Conservation (phyloP, 2,329 filamentous ascomycete genomes). For the Calonectria multiphialidica region DNA sequence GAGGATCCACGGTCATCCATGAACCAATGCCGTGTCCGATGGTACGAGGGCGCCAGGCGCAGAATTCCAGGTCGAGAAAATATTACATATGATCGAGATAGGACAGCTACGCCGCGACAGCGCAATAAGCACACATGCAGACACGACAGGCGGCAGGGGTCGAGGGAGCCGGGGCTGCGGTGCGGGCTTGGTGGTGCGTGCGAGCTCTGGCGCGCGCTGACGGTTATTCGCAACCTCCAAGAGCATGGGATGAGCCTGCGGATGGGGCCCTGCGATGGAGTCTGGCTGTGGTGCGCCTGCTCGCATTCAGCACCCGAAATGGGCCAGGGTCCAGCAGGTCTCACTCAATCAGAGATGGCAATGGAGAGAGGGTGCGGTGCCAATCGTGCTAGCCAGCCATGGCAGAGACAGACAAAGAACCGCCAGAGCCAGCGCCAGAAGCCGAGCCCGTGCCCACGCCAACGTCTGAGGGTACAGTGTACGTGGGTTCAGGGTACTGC, state of each 20-base stretch:
- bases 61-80: background rate
- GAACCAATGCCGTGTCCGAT: background rate
- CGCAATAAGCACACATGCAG: slow-evolving; percentile 9
- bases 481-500: slow-evolving; percentile 42
- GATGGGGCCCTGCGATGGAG: background rate
- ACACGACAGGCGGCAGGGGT: slow-evolving; percentile 12
- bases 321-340: slow-evolving; percentile 9
- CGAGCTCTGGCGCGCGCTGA: slow-evolving; percentile 7
- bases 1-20: slow-evolving; percentile 8
- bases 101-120: background rate
- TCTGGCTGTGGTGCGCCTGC: background rate
- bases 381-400: background rate
- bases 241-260: slow-evolving; percentile 3
- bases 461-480: slow-evolving; percentile 34
- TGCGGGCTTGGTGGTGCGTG: slow-evolving; percentile 11
- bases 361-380: background rate
- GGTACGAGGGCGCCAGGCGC: background rate
- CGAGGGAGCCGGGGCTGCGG: slow-evolving; percentile 1
- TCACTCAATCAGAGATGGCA: background rate
- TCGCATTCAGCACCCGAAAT: slow-evolving; percentile 21
- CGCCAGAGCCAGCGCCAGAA: slow-evolving; percentile 3
- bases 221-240: background rate
- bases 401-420: background rate
- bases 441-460: slow-evolving; percentile 18
- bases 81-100: slow-evolving; percentile 8